phyloP scores from a whole-genome alignment of 2,329 filamentous ascomycete genomes.

The Diaporthe capsici region DNA sequence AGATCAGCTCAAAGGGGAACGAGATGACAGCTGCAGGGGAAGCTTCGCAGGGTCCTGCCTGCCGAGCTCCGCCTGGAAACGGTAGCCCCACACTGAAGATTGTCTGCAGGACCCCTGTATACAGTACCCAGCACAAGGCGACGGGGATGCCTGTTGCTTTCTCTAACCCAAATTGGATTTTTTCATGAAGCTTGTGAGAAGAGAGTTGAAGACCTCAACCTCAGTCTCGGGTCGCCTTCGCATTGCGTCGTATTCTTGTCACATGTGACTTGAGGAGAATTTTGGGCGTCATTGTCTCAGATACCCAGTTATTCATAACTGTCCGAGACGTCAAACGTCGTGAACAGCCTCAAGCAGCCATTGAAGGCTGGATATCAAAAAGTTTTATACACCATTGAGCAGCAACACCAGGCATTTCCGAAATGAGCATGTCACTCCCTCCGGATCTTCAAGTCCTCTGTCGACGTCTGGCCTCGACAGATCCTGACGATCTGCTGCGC shows the following conservation, averaged over 20 bases:
- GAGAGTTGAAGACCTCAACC: neutral
- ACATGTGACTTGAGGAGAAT: neutral
- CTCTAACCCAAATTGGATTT: conserved; percentile 28
- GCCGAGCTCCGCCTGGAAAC: conserved; percentile 19
- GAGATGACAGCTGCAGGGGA: conserved; percentile 37
- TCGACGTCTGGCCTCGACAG: conserved; percentile 78
- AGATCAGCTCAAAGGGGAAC: conserved; percentile 13
- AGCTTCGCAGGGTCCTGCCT: conserved; percentile 35
- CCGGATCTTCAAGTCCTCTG: conserved; percentile 76
- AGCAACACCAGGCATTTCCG: conserved; percentile 9
- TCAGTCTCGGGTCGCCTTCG: neutral
- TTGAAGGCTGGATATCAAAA: neutral
- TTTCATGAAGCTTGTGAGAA: conserved; percentile 31
- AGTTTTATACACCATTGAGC: conserved; percentile 7
- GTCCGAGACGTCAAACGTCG: neutral
- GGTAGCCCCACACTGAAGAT: conserved; percentile 5
- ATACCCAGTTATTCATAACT: neutral
- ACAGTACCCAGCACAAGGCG: neutral
- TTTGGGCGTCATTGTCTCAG: neutral
- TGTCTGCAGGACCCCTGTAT: conserved; percentile 27
- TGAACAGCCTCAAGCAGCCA: neutral
- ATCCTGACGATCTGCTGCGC: conserved; percentile 80
- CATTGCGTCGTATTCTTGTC: neutral
- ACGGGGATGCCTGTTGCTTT: conserved; percentile 12
- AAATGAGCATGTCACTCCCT: conserved; percentile 55